These are phyloP conservation scores for Neurospora sp. DNA, from an alignment of 495 filamentous ascomycete species.

Conservation along the genomic window DNA sequence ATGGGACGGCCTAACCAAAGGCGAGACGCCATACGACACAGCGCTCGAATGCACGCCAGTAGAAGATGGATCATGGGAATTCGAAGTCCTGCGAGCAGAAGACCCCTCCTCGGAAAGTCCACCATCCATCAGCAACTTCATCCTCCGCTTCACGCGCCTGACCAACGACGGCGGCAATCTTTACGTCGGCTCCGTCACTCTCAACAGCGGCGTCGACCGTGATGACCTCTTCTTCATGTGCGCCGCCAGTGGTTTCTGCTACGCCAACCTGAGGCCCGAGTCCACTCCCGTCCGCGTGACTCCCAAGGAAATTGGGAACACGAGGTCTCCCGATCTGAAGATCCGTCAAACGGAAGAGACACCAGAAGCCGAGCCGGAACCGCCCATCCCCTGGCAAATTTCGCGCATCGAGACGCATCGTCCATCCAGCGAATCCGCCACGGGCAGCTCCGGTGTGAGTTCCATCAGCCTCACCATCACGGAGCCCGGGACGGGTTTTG, in stretches of 20 bases:
- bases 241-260: neutral
- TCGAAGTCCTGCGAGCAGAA: neutral
- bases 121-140: neutral
- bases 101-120: neutral
- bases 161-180: neutral
- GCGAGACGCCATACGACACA: neutral
- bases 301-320: neutral
- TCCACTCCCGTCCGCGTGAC: neutral
- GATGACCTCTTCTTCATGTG: neutral
- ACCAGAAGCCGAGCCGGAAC: neutral
- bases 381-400: constrained; percentile 1
- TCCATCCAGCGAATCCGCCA: neutral
- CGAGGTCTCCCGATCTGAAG: neutral
- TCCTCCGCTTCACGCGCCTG: neutral
- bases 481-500: neutral
- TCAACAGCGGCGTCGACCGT: neutral
- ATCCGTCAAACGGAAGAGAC: neutral
- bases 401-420: neutral
- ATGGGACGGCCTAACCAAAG: neutral
- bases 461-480: constrained; percentile 5
- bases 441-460: neutral
- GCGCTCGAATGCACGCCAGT: neutral
- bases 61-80: neutral
- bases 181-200: neutral
- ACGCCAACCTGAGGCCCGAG: neutral